phyloP scores from a whole-genome alignment of 495 filamentous ascomycete genomes.

The Podospora fimiseda region DNA sequence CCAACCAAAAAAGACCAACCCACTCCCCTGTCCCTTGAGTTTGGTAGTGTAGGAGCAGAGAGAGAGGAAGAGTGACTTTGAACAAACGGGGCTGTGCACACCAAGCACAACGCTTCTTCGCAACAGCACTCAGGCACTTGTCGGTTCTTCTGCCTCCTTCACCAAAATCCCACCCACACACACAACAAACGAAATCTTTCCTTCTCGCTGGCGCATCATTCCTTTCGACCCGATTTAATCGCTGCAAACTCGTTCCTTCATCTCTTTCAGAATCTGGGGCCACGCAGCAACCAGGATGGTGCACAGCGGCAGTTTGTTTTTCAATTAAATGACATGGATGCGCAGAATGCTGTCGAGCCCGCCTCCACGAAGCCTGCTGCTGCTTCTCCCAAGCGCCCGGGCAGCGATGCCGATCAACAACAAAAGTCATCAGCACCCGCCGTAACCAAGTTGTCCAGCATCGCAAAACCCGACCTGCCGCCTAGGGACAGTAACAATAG shows the following conservation, averaged over 20 bases:
- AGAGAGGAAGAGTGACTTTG: slow-evolving; percentile 7
- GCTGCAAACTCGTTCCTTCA: slow-evolving; percentile 11
- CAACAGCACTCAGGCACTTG: neutral
- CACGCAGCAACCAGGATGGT: slow-evolving; percentile 48
- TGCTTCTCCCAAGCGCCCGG: slow-evolving; percentile 44
- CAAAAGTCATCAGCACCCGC: slow-evolving; percentile 27
- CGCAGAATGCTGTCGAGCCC: slow-evolving; percentile 54
- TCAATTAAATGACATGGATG: slow-evolving; percentile 54
- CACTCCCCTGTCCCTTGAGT: neutral
- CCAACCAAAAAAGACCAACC: neutral
- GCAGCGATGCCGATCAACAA: slow-evolving; percentile 34
- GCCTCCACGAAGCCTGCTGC: slow-evolving; percentile 47
- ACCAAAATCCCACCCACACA: no score
- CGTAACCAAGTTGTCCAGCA: slow-evolving; percentile 27
- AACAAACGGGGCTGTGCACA: slow-evolving; percentile 22
- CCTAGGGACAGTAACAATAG: slow-evolving; percentile 19
- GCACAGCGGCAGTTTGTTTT: slow-evolving; percentile 40
- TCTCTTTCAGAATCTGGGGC: slow-evolving; percentile 20
- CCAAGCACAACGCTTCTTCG: no score
- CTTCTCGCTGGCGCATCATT: slow-evolving; percentile 20
- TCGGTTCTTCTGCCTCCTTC: slow-evolving; percentile 13
- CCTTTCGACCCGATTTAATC: slow-evolving; percentile 21
- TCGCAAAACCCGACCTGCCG: slow-evolving; percentile 19
- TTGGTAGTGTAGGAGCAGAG: no score
- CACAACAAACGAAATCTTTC: slow-evolving; percentile 8